These are phyloP conservation scores for Fragaria vesca DNA, from an alignment of 306 rosid genomes.

Conservation along the genomic window DNA sequence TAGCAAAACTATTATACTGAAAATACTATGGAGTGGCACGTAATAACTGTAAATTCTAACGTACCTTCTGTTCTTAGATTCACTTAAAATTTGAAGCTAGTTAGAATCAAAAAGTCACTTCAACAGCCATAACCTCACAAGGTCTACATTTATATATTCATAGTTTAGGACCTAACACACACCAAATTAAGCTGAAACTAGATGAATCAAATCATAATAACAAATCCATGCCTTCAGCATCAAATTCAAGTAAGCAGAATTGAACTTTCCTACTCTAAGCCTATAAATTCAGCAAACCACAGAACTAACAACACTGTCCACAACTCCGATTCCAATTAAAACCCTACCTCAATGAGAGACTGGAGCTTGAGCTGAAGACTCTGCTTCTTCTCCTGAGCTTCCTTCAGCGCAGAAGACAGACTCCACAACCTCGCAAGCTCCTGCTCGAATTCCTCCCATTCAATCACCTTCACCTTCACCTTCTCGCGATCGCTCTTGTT, in stretches of 20 bases:
- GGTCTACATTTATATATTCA: background rate
- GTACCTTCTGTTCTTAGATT: background rate
- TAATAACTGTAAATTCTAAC: background rate
- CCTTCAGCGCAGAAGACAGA: slow-evolving; percentile 70
- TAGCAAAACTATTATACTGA: background rate
- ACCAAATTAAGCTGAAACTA: background rate
- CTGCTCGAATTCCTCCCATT: slow-evolving; percentile 89
- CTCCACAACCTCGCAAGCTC: slow-evolving; percentile 79
- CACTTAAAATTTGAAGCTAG: background rate
- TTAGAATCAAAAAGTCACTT: background rate
- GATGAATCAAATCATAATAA: background rate
- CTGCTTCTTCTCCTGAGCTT: slow-evolving; percentile 60
- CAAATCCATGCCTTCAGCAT: background rate
- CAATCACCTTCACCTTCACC: slow-evolving; percentile 48
- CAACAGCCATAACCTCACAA: background rate
- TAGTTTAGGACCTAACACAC: background rate
- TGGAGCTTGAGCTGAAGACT: slow-evolving; percentile 58
- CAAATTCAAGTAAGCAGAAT: background rate
- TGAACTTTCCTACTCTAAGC: no score
- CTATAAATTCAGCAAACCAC: background rate
- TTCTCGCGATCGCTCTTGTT: slow-evolving; percentile 45
- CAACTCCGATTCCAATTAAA: slow-evolving; percentile 18
- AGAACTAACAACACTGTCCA: background rate
- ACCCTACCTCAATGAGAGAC: slow-evolving; percentile 63
- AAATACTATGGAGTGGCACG: no score